Conservation (phyloP, 2,329 filamentous ascomycete genomes). For the Rutstroemia sydowiana region DNA sequence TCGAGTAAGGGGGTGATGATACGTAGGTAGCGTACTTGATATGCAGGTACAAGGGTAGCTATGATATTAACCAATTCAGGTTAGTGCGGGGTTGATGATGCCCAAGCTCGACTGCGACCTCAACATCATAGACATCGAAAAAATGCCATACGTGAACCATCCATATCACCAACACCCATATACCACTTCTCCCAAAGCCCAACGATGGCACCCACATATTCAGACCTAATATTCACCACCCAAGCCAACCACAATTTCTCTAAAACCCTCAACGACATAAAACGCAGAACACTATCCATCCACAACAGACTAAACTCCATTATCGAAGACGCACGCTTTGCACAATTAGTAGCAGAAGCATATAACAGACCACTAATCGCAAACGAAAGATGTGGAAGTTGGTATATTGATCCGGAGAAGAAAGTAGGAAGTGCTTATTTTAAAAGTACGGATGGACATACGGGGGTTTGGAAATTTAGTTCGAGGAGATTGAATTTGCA, state of each 20-base stretch:
- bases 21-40: no score
- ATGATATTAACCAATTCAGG: neutral
- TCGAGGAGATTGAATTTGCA: constrained; percentile 78
- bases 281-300: constrained; percentile 68
- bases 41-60: no score
- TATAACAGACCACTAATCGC: constrained; percentile 66
- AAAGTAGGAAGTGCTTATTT: constrained; percentile 82
- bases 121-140: neutral
- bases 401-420: constrained; percentile 67
- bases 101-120: neutral
- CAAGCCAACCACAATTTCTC: constrained; percentile 59
- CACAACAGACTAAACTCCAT: constrained; percentile 79
- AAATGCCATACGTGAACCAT: neutral
- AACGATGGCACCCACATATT: constrained; percentile 37
- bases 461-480: constrained; percentile 85
- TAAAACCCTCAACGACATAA: constrained; percentile 62
- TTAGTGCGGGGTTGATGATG: neutral
- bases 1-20: no score
- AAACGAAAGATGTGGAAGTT: constrained; percentile 92
- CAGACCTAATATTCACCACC: constrained; percentile 35
- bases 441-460: constrained; percentile 95
- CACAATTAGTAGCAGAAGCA: constrained; percentile 49
- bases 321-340: constrained; percentile 67
- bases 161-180: neutral
- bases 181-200: no score